Percentiles rank a stretch among this genome's conserved stretches.
Conservation (phyloP, 2,329 filamentous ascomycete species). For the Pseudocercospora crystallina region DNA sequence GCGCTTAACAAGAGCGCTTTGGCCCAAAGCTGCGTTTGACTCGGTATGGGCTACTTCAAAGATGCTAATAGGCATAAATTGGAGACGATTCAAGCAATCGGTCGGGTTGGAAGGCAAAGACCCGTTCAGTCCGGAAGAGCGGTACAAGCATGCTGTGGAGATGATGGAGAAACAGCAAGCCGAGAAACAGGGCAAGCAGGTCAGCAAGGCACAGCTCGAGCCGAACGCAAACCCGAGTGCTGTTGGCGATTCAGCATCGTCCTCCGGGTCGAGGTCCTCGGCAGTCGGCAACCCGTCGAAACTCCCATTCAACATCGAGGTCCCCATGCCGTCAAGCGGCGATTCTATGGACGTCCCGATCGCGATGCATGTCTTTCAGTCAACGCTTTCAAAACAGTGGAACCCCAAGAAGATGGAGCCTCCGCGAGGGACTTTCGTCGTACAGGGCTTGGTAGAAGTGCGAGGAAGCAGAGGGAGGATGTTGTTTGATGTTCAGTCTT, state of each 20-base stretch:
- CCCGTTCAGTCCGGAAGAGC: conserved; percentile 34
- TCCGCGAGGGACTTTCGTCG: conserved; percentile 47
- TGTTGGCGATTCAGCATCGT: conserved; percentile 6
- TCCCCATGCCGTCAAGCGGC: conserved; percentile 24
- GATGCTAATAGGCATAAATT: conserved; percentile 38
- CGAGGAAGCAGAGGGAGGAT: conserved; percentile 42
- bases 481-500: conserved; percentile 46
- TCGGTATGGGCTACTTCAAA: conserved; percentile 37
- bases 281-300: conserved; percentile 16
- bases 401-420: conserved; percentile 36
- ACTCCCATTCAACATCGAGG: conserved; percentile 27
- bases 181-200: conserved; percentile 20
- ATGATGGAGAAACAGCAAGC: conserved; percentile 31
- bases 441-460: conserved; percentile 49
- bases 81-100: conserved; percentile 37
- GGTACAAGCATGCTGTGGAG: conserved; percentile 31
- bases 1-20: conserved; percentile 39
- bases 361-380: conserved; percentile 30
- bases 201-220: conserved; percentile 24
- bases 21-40: conserved; percentile 38
- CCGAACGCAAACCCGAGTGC: conserved; percentile 19
- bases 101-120: conserved; percentile 37
- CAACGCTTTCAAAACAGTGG: conserved; percentile 30
- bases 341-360: conserved; percentile 30
- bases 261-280: conserved; percentile 2